Evolutionary conservation across 2,329 filamentous ascomycete species (phyloP), one percentile per base, ranked within the genome.

Genomic region (Diaporthe humulicola): DNA sequence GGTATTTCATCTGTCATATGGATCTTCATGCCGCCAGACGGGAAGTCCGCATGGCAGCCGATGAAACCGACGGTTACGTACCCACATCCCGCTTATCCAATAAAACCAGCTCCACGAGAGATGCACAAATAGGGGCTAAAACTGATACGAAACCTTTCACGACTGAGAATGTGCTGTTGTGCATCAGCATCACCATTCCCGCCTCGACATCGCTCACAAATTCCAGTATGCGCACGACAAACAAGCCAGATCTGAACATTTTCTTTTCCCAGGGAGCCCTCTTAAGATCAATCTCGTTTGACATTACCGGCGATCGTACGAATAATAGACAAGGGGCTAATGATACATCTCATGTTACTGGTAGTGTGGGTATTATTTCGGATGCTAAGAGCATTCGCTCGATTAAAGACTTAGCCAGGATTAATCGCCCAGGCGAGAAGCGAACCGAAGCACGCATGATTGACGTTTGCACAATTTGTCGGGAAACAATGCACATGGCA

Each of bases 71-170:
- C 19, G 28, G 28, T 30, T 50, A 33, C 54, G 45, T 60, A 70
- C 38, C 74, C 70, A 73, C 70, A 67, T 56, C 42, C 64, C 48
- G 60, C 57, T 48, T n/a, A 38, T 40, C 64, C 64, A 52, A 67
- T 67, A 12, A 61, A 30, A 50, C 19, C 15, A 42, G 33, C 70
- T 40, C 54, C 58, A 38, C 61, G 25, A 30, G 33, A 28, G 10
- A 17, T 50, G 56, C 45, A 38, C 40, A 14, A 22, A 73, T 36
- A 61, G 57, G 48, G 48, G 61, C 70, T 56, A 70, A 71, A 75
- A 73, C 71, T 28, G 45, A 70, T n/a, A 56, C 70, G 60, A 75
- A 73, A 75, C 71, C 57, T 22, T n/a, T 66, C 36, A 22, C 22
- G 73, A 64, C 71, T 52, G 71, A 73, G 64, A 33, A 64, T 64